These are phyloP conservation scores for Paxillus ammoniavirescens DNA, from an alignment of 768 basidiomycete genomes.

Conservation along the genomic window DNA sequence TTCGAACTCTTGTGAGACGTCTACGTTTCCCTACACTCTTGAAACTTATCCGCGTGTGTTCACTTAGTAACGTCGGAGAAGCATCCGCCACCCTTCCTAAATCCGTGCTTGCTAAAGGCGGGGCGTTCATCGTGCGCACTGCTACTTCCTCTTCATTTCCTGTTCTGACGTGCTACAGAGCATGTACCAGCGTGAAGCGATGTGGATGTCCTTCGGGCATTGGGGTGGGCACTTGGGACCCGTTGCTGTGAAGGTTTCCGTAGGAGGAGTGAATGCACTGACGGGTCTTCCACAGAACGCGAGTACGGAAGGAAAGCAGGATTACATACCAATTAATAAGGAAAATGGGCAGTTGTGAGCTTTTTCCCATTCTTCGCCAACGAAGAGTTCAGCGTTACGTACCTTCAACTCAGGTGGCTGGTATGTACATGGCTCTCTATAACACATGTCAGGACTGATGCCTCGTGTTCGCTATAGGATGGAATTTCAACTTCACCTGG, in stretches of 20 bases:
- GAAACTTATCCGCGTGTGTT: background rate
- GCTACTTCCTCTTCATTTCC: background rate
- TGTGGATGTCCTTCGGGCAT: slow-evolving; percentile 28
- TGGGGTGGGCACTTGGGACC: background rate
- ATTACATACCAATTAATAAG: slow-evolving; percentile 14
- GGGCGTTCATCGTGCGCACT: slow-evolving; percentile 23
- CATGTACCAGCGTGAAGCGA: slow-evolving; percentile 30
- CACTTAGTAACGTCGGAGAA: slow-evolving; percentile 17
- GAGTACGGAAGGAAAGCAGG: slow-evolving; percentile 15
- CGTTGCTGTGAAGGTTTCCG: slow-evolving; percentile 27
- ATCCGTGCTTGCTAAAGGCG: slow-evolving; percentile 20
- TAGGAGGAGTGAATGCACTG: slow-evolving; percentile 29
- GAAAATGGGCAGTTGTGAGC: background rate
- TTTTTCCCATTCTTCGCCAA: background rate
- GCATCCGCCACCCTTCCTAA: slow-evolving; percentile 14
- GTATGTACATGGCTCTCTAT: background rate
- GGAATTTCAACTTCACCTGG: slow-evolving; percentile 24
- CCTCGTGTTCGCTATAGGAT: slow-evolving; percentile 4
- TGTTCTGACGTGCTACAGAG: slow-evolving; percentile 5
- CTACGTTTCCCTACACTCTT: background rate
- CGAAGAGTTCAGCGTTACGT: background rate
- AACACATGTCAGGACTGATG: background rate
- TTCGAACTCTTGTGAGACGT: slow-evolving; percentile 21
- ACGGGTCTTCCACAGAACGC: slow-evolving; percentile 13
- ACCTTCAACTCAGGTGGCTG: background rate